Percentiles rank a stretch among this genome's conserved stretches.
These are phyloP conservation scores for Mortierella alpina DNA, from an alignment of 192 early-diverging fungal genomes.

Conservation along the genomic window DNA sequence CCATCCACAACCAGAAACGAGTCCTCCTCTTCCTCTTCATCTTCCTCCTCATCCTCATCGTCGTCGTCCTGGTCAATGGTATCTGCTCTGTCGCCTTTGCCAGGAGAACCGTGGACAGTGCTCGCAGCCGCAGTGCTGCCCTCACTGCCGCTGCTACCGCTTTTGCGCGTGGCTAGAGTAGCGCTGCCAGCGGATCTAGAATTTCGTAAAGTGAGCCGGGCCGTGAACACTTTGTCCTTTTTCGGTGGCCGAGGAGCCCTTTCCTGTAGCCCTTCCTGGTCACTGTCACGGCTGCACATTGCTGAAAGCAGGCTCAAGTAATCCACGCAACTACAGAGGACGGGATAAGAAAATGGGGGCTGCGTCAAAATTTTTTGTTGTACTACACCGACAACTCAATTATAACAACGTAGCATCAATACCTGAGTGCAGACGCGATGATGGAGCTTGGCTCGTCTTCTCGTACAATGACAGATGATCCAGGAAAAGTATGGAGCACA, in stretches of 20 bases:
- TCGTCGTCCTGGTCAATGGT: neutral
- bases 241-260: constrained; percentile 23
- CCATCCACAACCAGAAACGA: constrained; percentile 48
- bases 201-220: no score
- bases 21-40: constrained; percentile 33
- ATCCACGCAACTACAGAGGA: constrained; percentile 55
- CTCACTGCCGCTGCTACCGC: constrained; percentile 32
- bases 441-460: constrained; percentile 93
- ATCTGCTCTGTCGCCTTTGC: neutral
- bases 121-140: constrained; percentile 24
- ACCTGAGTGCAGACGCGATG: constrained; percentile 87
- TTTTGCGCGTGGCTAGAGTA: constrained; percentile 26
- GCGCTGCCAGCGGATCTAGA: constrained; percentile 35
- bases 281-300: constrained; percentile 18
- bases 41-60: constrained; percentile 18
- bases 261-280: constrained; percentile 4
- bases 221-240: constrained; percentile 11
- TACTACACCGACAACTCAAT: no score
- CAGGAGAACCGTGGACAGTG: constrained; percentile 2
- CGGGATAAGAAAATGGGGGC: no score
- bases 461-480: constrained; percentile 83
- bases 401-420: neutral
- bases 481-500: constrained; percentile 78
- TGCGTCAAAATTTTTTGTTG: no score
- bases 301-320: constrained; percentile 51